These are phyloP conservation scores for Salix dunnii DNA, from an alignment of 345 rosid species.

Conservation along the genomic window DNA sequence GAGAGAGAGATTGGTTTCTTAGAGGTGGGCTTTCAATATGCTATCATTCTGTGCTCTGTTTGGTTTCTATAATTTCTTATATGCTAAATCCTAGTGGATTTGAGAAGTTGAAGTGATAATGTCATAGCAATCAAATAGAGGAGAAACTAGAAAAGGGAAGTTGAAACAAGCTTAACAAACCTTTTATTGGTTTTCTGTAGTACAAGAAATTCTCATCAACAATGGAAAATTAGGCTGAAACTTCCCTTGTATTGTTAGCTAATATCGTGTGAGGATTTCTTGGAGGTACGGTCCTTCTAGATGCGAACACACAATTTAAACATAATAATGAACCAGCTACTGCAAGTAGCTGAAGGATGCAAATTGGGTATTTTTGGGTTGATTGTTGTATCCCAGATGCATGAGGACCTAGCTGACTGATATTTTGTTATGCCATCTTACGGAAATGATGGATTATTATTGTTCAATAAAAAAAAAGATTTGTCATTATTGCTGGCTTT, in stretches of 20 bases:
- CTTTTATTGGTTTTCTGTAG: background rate
- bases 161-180: background rate
- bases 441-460: background rate
- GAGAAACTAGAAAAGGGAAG: background rate
- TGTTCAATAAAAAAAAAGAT: background rate
- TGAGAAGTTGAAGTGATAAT: background rate
- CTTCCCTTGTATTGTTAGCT: background rate
- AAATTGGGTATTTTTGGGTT: background rate
- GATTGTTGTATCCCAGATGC: background rate
- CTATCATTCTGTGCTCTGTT: background rate
- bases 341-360: background rate
- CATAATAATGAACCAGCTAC: background rate
- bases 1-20: slow-evolving; percentile 89
- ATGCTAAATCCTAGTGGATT: background rate
- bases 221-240: background rate
- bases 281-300: background rate
- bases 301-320: background rate
- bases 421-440: background rate
- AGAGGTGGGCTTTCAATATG: slow-evolving; percentile 51
- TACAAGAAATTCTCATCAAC: background rate
- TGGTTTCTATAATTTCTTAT: background rate
- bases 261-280: background rate
- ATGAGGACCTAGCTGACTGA: background rate
- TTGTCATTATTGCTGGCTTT: background rate
- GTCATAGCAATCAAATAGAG: background rate